phyloP scores from a whole-genome alignment of 768 basidiomycete genomes.

The Leccinum disarticulatum region DNA sequence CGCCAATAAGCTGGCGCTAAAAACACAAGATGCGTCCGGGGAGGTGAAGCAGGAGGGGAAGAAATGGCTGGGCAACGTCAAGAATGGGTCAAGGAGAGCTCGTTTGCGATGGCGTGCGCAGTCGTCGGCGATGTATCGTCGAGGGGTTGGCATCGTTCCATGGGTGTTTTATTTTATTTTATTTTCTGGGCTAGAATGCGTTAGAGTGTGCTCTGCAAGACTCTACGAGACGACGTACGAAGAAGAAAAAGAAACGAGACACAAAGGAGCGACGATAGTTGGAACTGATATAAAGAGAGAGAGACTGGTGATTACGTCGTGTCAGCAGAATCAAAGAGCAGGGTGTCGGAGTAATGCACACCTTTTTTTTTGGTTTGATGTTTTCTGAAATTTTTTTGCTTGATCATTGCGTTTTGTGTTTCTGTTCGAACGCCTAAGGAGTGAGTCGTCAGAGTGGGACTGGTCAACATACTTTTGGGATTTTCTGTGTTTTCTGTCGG shows the following conservation, averaged over 20 bases:
- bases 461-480: no score
- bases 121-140: background rate
- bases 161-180: conserved; percentile 7
- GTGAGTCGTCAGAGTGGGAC: no score
- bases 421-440: background rate
- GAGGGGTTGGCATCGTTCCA: background rate
- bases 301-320: background rate
- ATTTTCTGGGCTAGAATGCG: background rate
- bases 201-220: background rate
- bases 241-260: background rate
- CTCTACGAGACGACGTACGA: background rate
- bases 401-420: background rate
- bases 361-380: background rate
- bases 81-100: background rate
- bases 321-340: background rate
- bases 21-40: conserved; percentile 5
- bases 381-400: background rate
- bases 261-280: conserved; percentile 1
- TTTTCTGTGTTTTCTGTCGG: no score
- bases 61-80: background rate
- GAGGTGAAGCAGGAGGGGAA: background rate
- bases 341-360: background rate
- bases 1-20: conserved; percentile 5
- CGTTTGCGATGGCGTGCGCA: background rate
- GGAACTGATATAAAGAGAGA: background rate